Base-by-base conservation (phyloP, 805 yeast genomes). In the Candida vartiovaarae region DNA sequence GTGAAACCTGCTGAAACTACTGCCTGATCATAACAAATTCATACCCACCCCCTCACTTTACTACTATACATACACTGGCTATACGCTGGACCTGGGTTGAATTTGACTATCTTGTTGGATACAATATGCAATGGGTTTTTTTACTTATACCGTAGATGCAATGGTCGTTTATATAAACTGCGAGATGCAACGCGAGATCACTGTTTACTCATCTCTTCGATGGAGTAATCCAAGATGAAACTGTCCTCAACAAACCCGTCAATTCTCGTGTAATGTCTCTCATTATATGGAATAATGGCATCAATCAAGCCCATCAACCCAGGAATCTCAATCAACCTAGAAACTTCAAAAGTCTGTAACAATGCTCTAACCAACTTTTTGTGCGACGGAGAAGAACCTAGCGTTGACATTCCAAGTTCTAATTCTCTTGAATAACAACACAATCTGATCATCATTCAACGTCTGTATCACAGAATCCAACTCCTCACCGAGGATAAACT, bases 341-440 rank as follows among this genome's bases (percentile, higher is more conserved):
- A 78, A 29, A 82, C 67, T 23, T 73, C 67, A 52, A 78, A 77
- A 38, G 68, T 70, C 35, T 67, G 64, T 46, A 93, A 66, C 31
- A 91, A 64, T 25, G 85, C 81, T 50, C 76, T 72, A 41, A 91
- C 71, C 35, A 89, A 65, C n/a, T 45, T 78, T 80, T 64, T 91
- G 99, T 9, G 96, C 85, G 44, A 87, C 75, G 41, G 75, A 78
- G 57, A 86, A 86, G 32, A 87, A 80, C 56, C 80, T 78, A 42
- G 86, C 84, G 62, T 88, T 91, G 37, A 95, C 82, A 61, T 93
- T 93, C 99, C 99, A 93, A 59, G 88, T 95, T 54, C 97, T 77
- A 23, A 90, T 71, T 55, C 95, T 80, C 56, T 77, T 76, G 61
- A 93, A 74, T 25, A 93, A 62, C 9, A 68, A 59, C 35, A 73